Percentiles rank a stretch among this genome's conserved stretches.
These are phyloP conservation scores for Uronychia binucleata DNA, from an alignment of 73 alveolate species.

Conservation along the genomic window DNA sequence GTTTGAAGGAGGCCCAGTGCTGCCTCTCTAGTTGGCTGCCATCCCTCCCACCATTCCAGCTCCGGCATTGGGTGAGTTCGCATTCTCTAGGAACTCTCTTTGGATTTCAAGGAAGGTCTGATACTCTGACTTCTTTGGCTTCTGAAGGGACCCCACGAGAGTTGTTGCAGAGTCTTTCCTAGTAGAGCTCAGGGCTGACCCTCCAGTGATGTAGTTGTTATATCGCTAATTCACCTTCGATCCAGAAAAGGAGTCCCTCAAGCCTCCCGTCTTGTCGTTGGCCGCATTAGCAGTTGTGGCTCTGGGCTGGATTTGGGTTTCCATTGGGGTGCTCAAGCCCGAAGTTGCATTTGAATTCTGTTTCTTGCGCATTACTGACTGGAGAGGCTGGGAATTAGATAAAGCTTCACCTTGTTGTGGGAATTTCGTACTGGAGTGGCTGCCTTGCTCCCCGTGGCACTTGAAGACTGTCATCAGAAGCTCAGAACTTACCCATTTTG, in stretches of 20 bases:
- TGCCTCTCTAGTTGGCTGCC: background rate
- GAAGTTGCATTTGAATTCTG: background rate
- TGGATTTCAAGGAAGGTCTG: background rate
- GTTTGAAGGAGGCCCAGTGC: background rate
- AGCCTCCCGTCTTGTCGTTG: background rate
- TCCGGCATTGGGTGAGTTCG: background rate
- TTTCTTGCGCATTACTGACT: background rate
- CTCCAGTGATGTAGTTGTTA: background rate
- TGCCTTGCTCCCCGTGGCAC: background rate
- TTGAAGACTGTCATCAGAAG: background rate
- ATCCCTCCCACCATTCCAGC: background rate
- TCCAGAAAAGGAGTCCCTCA: background rate
- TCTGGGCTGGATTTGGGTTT: background rate
- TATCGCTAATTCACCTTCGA: background rate
- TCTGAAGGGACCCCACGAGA: background rate
- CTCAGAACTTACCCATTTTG: background rate
- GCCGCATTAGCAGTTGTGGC: slow-evolving; percentile 3
- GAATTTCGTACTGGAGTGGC: background rate
- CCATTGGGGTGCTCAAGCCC: background rate
- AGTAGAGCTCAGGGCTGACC: background rate
- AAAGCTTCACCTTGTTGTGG: background rate
- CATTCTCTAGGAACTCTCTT: background rate
- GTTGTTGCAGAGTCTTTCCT: background rate
- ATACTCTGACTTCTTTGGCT: background rate
- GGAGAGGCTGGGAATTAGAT: too few species aligned